Base-by-base conservation (phyloP, 2,329 filamentous ascomycete genomes). In the Coccinonectria pachysandricola region DNA sequence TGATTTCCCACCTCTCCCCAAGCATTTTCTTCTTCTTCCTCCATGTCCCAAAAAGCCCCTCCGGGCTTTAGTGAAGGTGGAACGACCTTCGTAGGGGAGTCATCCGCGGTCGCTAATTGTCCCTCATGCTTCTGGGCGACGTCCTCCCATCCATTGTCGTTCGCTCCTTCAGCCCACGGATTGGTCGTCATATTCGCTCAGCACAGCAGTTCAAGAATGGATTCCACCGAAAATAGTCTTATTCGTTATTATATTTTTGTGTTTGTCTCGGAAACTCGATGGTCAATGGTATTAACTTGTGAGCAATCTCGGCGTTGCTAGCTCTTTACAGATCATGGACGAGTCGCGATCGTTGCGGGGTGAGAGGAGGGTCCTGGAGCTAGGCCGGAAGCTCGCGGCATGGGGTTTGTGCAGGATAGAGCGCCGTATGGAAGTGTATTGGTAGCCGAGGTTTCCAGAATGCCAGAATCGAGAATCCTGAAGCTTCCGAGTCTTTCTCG, bases 11-110 rank as follows among this genome's bases (percentile, higher is more conserved):
- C 37, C 16, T 50, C 48, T 22, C 43, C 41, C 53, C 52, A 55
- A 4, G 39, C 46, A 12, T 50, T 49, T 17, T 52, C 49, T 22
- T 53, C 46, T 8, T 35, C 42, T n/a, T 45, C 35, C 22, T 42
- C 33, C 6, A 37, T 28, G 8, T 28, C 38, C 24, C 32, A 30
- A 10, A 39, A 39, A 5, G 25, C 35, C 3, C 39, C 42, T 12
- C 54, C 56, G 0, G 56, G 57, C 13, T 46, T 44, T 19, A 58
- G 36, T 4, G 49, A 36, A 5, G 43, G 37, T 12, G 59, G 55
- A 1, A 56, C 35, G 7, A 45, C 31, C 23, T 39, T 21, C 7
- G 19, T 29, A 11, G 23, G 26, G 7, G 24, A 13, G 6, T 12
- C 27, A 15, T 30, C 22, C 3, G 24, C 11, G 9, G 31, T 20